Evolutionary conservation across 805 yeast genomes (phyloP).

Genomic region (Naumovozyma castellii): DNA sequence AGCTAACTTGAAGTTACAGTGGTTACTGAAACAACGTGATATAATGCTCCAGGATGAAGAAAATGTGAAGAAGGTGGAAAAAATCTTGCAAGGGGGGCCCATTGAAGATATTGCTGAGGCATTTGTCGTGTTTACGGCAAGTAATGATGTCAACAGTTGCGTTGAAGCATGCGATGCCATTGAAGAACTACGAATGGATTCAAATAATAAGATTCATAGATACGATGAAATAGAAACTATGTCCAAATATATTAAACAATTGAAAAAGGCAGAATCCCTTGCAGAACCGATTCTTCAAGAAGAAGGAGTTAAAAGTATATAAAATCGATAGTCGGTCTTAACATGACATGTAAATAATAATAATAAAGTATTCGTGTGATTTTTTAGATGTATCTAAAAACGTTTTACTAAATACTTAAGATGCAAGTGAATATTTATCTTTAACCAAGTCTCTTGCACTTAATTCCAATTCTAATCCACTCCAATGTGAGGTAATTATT

Average conservation of each 20-base stretch:
- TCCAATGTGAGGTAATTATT: slow-evolving; percentile 57
- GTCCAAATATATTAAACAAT: slow-evolving; percentile 23
- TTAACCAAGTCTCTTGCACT: slow-evolving; percentile 25
- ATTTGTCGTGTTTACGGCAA: slow-evolving; percentile 39
- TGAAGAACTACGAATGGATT: slow-evolving; percentile 36
- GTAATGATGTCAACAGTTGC: slow-evolving; percentile 33
- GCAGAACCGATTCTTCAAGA: no score
- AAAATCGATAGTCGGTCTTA: background rate
- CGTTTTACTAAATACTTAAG: background rate
- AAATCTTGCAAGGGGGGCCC: background rate
- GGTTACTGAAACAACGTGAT: slow-evolving; percentile 41
- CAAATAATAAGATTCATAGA: slow-evolving; percentile 26
- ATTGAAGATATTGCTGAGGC: slow-evolving; percentile 35
- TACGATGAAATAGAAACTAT: slow-evolving; percentile 32
- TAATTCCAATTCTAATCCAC: slow-evolving; percentile 35
- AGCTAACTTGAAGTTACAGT: slow-evolving; percentile 56
- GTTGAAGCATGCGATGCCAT: slow-evolving; percentile 35
- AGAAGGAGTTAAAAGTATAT: background rate
- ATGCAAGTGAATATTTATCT: slow-evolving; percentile 13
- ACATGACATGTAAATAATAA: background rate
- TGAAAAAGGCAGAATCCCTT: slow-evolving; percentile 14
- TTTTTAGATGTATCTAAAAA: background rate
- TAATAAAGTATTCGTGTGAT: background rate
- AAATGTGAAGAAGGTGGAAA: slow-evolving; percentile 9
- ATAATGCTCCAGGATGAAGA: slow-evolving; percentile 30